Percentiles rank a stretch among this genome's conserved stretches.
Conservation (phyloP, 495 filamentous ascomycete species). For the Hypoxylon rickii region DNA sequence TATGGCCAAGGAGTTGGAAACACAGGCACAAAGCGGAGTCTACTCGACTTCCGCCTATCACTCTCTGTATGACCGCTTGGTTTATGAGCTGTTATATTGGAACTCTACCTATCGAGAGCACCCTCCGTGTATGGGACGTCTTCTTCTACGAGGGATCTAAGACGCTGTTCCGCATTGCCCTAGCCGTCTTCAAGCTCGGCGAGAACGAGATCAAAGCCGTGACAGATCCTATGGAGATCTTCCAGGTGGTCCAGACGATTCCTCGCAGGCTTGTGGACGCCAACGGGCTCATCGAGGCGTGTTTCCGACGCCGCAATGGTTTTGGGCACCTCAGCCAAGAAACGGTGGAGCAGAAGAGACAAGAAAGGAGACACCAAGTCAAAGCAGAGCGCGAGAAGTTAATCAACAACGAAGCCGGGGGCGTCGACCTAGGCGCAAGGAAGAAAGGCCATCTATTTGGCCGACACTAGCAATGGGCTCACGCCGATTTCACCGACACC, state of each 20-base stretch:
- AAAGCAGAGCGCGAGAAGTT: conserved; percentile 47
- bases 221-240: conserved; percentile 91
- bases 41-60: conserved; percentile 80
- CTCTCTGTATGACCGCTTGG: conserved; percentile 93
- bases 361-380: conserved; percentile 57
- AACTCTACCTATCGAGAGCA: conserved; percentile 86
- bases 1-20: conserved; percentile 44
- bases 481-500: conserved; percentile 39
- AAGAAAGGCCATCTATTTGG: conserved; percentile 49
- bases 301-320: conserved; percentile 77
- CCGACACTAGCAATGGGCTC: conserved; percentile 39
- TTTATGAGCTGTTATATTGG: conserved; percentile 98
- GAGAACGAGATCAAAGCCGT: conserved; percentile 81
- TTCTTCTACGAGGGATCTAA: conserved; percentile 96
- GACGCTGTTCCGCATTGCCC: conserved; percentile 90
- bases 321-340: conserved; percentile 80
- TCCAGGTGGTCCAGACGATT: conserved; percentile 91
- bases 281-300: conserved; percentile 78
- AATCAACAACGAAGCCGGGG: conserved; percentile 24
- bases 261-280: conserved; percentile 81
- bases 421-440: conserved; percentile 30
- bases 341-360: conserved; percentile 62
- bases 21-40: conserved; percentile 41
- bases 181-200: conserved; percentile 91
- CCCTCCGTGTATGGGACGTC: conserved; percentile 90